Base-by-base conservation (phyloP, 495 filamentous ascomycete species). In the Saxophila tyrrhenica region DNA sequence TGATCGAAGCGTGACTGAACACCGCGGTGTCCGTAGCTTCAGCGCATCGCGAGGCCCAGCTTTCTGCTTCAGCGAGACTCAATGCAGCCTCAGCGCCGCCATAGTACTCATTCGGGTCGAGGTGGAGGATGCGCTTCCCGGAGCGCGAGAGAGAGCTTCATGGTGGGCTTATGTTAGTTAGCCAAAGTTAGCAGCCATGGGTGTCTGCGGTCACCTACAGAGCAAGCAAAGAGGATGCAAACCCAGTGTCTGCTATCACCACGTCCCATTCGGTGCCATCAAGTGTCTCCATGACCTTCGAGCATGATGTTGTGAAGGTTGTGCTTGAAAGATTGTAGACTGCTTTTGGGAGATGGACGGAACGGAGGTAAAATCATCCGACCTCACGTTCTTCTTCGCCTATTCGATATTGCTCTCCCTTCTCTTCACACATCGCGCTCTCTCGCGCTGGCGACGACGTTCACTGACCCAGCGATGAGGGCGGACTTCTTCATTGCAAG, bases 91-190 rank as follows among this genome's bases (percentile, higher is more conserved):
- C 89, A 9, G 78, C 54, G 38, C 84, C 83, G 57, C 92, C 92
- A 70, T 98, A 98, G 70, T 85, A 94, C 54, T 78, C 72, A 67
- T 95, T 92, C 43, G 75, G 74, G 63, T 98, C 92, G 66, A 95
- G 69, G 62, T 98, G 94, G 32, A 97, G 80, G 50, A 98, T 79
- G 56, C 87, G 89, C 73, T 94, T 95, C 60, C 81, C 81, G 29
- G 90, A 92, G 60, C 94, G 83, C 54, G 89, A 94, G 56, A 97
- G 80, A 53, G 92, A 85, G 76, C 91, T 95, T 81, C 64, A 65
- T 64, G 64, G 71, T 63, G 62, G 69, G 70, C 78, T 60, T 81
- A 64, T 62, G 77, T 83, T 76, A 82, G 77, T 87, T 79, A 85
- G 83, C 72, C 43, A n/a, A n/a, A 39, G 35, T 39, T n/a, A n/a